Conservation (phyloP, 164 flowering plant genomes). For the Malania oleifera region DNA sequence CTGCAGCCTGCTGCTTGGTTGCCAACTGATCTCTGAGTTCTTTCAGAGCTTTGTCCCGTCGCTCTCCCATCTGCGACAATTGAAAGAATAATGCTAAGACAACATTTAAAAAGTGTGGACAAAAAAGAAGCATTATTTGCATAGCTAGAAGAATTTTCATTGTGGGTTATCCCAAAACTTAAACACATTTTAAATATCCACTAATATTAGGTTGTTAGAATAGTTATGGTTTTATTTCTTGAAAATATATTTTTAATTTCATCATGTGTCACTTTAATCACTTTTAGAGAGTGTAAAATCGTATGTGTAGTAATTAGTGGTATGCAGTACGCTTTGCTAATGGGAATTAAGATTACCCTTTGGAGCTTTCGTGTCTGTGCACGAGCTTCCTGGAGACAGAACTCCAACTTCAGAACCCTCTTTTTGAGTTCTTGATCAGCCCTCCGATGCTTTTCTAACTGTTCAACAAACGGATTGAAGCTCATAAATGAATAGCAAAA, state of each 20-base stretch:
- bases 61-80: constrained; percentile 68
- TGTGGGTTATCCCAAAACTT: too few species aligned
- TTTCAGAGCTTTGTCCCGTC: constrained; percentile 75
- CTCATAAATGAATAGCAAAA: neutral
- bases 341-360: constrained; percentile 44
- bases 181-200: too few species aligned
- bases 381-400: constrained; percentile 90
- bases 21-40: constrained; percentile 78
- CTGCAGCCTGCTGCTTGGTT: constrained; percentile 34
- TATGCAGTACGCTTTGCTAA: neutral
- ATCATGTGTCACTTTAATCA: too few species aligned
- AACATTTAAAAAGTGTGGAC: neutral
- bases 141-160: too few species aligned
- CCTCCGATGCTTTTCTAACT: constrained; percentile 84
- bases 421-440: constrained; percentile 90
- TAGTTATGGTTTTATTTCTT: neutral
- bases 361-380: constrained; percentile 90
- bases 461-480: constrained; percentile 15
- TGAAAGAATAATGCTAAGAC: neutral
- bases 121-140: too few species aligned
- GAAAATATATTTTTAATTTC: too few species aligned
- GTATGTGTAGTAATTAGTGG: neutral
- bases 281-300: neutral
- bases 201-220: neutral
- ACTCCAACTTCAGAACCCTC: constrained; percentile 84